phyloP scores from a whole-genome alignment of 2,329 filamentous ascomycete species.

The Cercospora sojina region DNA sequence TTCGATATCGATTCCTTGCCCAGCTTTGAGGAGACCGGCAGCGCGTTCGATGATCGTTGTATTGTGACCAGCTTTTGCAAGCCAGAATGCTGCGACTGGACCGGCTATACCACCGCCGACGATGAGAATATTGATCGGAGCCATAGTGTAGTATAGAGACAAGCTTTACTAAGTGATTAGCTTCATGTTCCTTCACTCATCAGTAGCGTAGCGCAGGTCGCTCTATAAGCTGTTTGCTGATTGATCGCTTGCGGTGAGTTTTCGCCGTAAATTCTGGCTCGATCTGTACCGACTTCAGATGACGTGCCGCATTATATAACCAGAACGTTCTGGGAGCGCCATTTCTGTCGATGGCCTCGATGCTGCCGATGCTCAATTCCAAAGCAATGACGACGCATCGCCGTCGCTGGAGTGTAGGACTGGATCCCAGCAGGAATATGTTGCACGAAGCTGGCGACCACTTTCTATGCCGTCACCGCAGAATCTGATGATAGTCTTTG shows the following conservation, averaged over 20 bases:
- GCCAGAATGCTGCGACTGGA: conserved; percentile 38
- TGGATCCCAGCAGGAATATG: neutral
- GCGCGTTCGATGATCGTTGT: conserved; percentile 17
- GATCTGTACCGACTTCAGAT: neutral
- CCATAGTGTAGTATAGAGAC: neutral
- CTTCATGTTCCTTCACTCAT: neutral
- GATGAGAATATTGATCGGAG: conserved; percentile 36
- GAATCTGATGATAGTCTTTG: neutral
- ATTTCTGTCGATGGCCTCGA: neutral
- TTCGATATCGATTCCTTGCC: conserved; percentile 32
- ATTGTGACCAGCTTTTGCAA: conserved; percentile 29
- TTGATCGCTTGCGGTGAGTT: neutral
- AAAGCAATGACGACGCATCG: neutral
- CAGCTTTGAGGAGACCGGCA: conserved; percentile 11
- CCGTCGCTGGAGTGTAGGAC: neutral
- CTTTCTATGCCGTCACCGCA: neutral
- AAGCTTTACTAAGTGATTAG: neutral
- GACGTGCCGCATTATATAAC: neutral
- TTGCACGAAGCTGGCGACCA: neutral
- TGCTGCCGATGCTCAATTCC: neutral
- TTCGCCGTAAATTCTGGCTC: neutral
- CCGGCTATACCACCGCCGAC: conserved; percentile 33
- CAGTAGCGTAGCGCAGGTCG: neutral
- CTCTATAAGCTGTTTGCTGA: neutral
- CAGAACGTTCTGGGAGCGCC: neutral